Percentiles rank a stretch among this genome's conserved stretches.
These are phyloP conservation scores for Nemania sp. DNA, from an alignment of 2,329 filamentous ascomycete species.

Conservation along the genomic window DNA sequence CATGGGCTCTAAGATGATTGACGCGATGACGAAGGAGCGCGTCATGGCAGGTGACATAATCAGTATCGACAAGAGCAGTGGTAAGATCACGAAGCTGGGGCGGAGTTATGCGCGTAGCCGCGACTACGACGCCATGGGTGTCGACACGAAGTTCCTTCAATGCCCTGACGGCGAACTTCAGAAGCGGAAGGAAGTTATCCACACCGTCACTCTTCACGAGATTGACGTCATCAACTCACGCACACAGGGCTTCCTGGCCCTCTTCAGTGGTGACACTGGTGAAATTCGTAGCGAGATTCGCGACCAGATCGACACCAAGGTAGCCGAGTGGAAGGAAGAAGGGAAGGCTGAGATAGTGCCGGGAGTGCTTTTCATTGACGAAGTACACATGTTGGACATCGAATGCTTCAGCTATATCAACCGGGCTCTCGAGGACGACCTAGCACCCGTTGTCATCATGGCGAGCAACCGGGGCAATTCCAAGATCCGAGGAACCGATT, in stretches of 20 bases:
- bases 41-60: slow-evolving; percentile 99
- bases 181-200: slow-evolving; percentile 95
- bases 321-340: slow-evolving; percentile 99
- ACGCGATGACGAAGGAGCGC: slow-evolving; percentile 99
- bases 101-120: slow-evolving; percentile 93
- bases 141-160: slow-evolving; percentile 97
- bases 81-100: slow-evolving; percentile 97
- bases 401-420: slow-evolving; percentile 99
- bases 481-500: slow-evolving; percentile 91
- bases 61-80: slow-evolving; percentile 97
- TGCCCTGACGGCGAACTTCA: slow-evolving; percentile 98
- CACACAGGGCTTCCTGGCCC: slow-evolving; percentile 96
- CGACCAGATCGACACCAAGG: slow-evolving; percentile 99
- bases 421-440: slow-evolving; percentile 91
- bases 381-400: slow-evolving; percentile 99
- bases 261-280: slow-evolving; percentile 97
- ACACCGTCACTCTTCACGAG: slow-evolving; percentile 96
- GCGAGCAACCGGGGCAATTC: slow-evolving; percentile 95
- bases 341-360: slow-evolving; percentile 98
- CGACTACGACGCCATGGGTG: slow-evolving; percentile 99
- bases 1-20: slow-evolving; percentile 99
- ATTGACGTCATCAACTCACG: slow-evolving; percentile 99
- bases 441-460: slow-evolving; percentile 99
- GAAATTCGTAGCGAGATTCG: slow-evolving; percentile 97
- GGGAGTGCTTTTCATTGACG: slow-evolving; percentile 96